These are phyloP conservation scores for Aspergillus carbonarius DNA, from an alignment of 2,329 filamentous ascomycete species.

Conservation along the genomic window DNA sequence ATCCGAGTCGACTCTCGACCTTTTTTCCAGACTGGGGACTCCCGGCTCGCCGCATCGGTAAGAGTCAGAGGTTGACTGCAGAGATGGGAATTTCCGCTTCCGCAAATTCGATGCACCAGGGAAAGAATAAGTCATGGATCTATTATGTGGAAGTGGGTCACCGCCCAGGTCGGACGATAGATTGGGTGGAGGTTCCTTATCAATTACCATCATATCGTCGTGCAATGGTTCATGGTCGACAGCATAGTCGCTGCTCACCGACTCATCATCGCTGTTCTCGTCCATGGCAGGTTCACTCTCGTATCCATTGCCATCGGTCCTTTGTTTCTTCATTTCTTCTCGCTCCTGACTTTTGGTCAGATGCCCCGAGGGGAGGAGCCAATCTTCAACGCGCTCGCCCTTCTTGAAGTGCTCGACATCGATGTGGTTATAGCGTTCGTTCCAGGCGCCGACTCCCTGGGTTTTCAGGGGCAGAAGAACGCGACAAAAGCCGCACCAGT, in stretches of 20 bases:
- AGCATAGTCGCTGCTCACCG: conserved; percentile 8
- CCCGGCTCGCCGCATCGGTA: neutral
- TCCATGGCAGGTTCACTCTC: conserved; percentile 8
- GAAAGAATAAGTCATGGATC: neutral
- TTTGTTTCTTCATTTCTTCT: conserved; percentile 6
- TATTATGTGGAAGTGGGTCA: neutral
- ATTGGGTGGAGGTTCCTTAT: neutral
- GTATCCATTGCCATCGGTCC: neutral
- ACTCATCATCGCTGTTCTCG: conserved; percentile 15
- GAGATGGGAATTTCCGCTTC: conserved; percentile 16
- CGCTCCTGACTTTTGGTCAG: conserved; percentile 19
- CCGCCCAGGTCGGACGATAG: neutral
- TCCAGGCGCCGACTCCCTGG: conserved; percentile 57
- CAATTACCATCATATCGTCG: conserved; percentile 8
- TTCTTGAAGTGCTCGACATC: conserved; percentile 55
- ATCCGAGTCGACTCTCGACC: neutral
- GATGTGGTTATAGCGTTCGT: conserved; percentile 70
- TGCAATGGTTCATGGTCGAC: conserved; percentile 10
- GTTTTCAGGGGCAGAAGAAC: conserved; percentile 54
- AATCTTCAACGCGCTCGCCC: conserved; percentile 35
- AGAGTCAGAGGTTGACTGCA: neutral
- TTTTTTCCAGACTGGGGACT: conserved; percentile 10
- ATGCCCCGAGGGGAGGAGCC: conserved; percentile 31
- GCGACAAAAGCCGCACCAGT: conserved; percentile 87
- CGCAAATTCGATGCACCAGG: conserved; percentile 3